phyloP scores from a whole-genome alignment of 2,329 filamentous ascomycete species.

The Daldinia eschscholtzii region DNA sequence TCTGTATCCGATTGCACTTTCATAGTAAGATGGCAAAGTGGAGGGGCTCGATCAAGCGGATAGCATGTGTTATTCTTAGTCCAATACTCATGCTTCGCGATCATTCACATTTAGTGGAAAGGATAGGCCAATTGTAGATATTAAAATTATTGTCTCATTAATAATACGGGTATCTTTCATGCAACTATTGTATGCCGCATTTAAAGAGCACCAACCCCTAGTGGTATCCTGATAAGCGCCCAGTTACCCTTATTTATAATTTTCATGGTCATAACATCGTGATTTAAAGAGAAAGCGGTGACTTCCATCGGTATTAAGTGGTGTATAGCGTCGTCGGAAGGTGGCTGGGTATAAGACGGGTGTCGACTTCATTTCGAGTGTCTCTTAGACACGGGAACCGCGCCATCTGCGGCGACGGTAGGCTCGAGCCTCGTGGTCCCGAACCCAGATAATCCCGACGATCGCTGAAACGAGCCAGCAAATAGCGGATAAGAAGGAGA shows the following conservation, averaged over 20 bases:
- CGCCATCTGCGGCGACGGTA: constrained; percentile 51
- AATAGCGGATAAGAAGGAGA: constrained; percentile 77
- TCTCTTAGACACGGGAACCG: constrained; percentile 48
- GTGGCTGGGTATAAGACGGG: neutral
- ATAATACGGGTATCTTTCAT: constrained; percentile 28
- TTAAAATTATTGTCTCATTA: constrained; percentile 21
- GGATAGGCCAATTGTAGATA: neutral
- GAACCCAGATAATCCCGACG: constrained; percentile 68
- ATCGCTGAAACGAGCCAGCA: constrained; percentile 76
- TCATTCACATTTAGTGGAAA: neutral
- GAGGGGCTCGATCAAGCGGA: neutral
- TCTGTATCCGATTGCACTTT: neutral
- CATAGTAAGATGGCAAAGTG: neutral
- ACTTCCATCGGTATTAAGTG: neutral
- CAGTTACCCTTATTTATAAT: neutral
- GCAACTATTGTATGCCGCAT: constrained; percentile 2
- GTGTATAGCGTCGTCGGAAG: neutral
- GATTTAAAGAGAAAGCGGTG: neutral
- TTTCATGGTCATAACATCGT: constrained; percentile 9
- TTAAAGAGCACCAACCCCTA: neutral
- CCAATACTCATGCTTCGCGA: no score
- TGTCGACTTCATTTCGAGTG: neutral
- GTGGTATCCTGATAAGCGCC: constrained; percentile 6
- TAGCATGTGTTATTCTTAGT: no score
- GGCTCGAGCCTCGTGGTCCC: constrained; percentile 54